These are phyloP conservation scores for Coelastrella sp. DNA, from an alignment of 139 green algal genomes.

Conservation along the genomic window DNA sequence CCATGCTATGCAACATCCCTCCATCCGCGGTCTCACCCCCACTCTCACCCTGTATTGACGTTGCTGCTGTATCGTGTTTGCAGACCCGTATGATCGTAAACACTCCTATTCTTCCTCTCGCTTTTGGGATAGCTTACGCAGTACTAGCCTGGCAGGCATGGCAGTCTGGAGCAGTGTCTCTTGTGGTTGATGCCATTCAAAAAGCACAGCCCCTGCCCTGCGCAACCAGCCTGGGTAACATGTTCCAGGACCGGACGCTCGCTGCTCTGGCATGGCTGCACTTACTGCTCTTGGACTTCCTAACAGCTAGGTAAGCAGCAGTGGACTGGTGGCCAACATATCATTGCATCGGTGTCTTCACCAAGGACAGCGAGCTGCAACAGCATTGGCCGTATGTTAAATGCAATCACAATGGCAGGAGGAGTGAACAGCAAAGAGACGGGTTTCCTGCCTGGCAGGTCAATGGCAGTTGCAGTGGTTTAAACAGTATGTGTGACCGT, in stretches of 20 bases:
- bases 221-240: slow-evolving; percentile 56
- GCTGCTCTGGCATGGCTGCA: slow-evolving; percentile 83
- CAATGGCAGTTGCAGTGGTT: no score
- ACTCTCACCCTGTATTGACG: neutral
- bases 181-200: neutral
- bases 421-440: no score
- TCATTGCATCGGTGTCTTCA: no score
- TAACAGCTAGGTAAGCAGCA: slow-evolving; percentile 73
- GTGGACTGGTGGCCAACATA: no score
- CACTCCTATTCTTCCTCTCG: neutral
- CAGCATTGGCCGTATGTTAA: no score
- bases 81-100: neutral
- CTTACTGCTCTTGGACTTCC: slow-evolving; percentile 87
- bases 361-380: no score
- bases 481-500: no score
- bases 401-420: no score
- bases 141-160: slow-evolving; percentile 49
- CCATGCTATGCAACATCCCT: no score
- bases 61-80: neutral
- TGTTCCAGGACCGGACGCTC: slow-evolving; percentile 56
- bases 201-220: slow-evolving; percentile 15
- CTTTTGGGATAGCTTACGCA: slow-evolving; percentile 42
- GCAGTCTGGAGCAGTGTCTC: neutral
- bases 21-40: no score
- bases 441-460: no score